phyloP scores from a whole-genome alignment of 2,329 filamentous ascomycete species.

The Canariomyces notabilis region DNA sequence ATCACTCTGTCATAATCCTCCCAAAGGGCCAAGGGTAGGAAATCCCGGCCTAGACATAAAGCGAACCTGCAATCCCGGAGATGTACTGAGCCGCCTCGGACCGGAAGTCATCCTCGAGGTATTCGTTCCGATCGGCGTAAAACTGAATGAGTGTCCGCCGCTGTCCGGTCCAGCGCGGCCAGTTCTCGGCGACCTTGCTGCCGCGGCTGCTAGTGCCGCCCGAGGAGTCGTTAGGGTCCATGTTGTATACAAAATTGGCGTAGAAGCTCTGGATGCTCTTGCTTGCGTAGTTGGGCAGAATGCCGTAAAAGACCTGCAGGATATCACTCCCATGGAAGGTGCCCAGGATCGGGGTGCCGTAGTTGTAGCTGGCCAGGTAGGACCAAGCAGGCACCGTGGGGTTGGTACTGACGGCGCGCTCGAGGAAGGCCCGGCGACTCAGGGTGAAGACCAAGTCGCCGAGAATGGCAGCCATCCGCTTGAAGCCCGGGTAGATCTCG shows the following conservation, averaged over 20 bases:
- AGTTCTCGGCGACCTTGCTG: constrained; percentile 36
- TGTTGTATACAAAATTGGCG: constrained; percentile 63
- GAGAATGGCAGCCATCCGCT: constrained; percentile 68
- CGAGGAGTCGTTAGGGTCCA: constrained; percentile 59
- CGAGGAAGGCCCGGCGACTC: constrained; percentile 60
- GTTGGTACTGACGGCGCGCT: constrained; percentile 39
- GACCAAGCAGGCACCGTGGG: constrained; percentile 64
- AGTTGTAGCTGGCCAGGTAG: constrained; percentile 68
- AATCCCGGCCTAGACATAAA: constrained; percentile 24
- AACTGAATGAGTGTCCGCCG: constrained; percentile 48
- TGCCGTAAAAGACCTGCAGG: constrained; percentile 62
- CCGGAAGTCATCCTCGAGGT: constrained; percentile 30
- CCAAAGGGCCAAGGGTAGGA: too few species aligned
- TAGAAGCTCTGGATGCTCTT: constrained; percentile 63
- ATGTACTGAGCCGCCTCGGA: constrained; percentile 24
- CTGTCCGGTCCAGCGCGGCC: constrained; percentile 38
- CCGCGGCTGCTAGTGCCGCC: constrained; percentile 26
- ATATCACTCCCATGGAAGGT: constrained; percentile 72
- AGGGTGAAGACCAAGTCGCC: constrained; percentile 74
- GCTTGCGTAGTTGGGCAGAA: constrained; percentile 58
- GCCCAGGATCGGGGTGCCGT: constrained; percentile 65
- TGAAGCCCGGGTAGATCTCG: constrained; percentile 70
- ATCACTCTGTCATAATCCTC: too few species aligned
- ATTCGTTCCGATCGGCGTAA: constrained; percentile 21
- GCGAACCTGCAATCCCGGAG: constrained; percentile 14